phyloP scores from a whole-genome alignment of 1,139 yeast genomes.

The Suhomyces terraborum region DNA sequence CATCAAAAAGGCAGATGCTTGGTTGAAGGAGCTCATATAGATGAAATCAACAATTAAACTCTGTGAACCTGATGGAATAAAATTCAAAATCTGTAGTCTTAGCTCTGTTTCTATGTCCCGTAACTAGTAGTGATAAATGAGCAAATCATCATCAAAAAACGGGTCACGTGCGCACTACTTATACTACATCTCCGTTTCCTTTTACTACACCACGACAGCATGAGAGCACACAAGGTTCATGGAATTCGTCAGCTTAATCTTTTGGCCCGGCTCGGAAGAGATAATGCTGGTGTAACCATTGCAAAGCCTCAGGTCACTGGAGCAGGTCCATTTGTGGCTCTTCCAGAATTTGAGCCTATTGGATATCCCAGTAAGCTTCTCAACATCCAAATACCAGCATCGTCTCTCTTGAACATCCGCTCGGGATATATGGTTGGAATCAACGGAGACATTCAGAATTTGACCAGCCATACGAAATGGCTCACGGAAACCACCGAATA shows the following conservation, averaged over 20 bases:
- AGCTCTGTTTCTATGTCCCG: no score
- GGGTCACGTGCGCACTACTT: no score
- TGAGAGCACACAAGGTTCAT: not conserved
- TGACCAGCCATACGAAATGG: constrained; percentile 19
- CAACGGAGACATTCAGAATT: constrained; percentile 33
- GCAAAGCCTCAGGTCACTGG: constrained; percentile 30
- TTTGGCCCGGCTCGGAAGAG: constrained; percentile 2
- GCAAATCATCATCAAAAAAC: no score
- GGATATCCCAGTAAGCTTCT: constrained; percentile 36
- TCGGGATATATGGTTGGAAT: constrained; percentile 37
- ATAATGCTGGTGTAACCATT: constrained; percentile 4
- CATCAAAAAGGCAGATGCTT: constrained; percentile 45
- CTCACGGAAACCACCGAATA: constrained; percentile 24
- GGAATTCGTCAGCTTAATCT: constrained; percentile 4
- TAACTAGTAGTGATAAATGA: no score
- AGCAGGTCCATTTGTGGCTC: constrained; percentile 43
- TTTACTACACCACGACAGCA: not conserved
- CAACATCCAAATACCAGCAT: constrained; percentile 38
- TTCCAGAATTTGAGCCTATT: constrained; percentile 37
- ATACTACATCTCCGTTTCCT: no score
- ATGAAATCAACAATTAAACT: not conserved
- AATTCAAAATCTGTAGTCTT: no score
- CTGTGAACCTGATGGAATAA: no score
- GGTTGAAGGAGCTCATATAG: constrained; percentile 36
- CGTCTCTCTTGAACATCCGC: constrained; percentile 35